phyloP scores from a whole-genome alignment of 805 yeast species.

The Candida multigemmis region DNA sequence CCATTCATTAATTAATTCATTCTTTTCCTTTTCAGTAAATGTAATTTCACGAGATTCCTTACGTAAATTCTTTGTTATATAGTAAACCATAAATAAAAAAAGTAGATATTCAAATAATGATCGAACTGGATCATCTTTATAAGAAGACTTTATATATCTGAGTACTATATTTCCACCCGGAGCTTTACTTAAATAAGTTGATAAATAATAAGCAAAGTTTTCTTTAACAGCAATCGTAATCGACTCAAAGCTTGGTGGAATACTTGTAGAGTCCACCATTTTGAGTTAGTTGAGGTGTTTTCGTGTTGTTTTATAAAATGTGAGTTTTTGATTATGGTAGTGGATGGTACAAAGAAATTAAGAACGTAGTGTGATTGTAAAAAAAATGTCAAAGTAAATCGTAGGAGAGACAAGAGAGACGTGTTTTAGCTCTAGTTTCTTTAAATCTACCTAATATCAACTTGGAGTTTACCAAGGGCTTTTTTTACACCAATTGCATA shows the following conservation, averaged over 20 bases:
- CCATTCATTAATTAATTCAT: constrained; percentile 86
- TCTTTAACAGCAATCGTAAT: constrained; percentile 22
- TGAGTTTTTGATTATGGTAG: no score
- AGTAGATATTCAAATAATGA: constrained; percentile 72
- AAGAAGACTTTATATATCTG: constrained; percentile 74
- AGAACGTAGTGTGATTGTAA: no score
- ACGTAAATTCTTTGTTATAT: constrained; percentile 71
- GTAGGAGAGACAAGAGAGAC: no score
- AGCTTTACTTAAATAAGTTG: constrained; percentile 22
- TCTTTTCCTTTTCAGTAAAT: constrained; percentile 55
- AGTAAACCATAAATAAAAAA: constrained; percentile 73
- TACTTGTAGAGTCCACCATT: no score
- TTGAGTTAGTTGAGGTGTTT: no score
- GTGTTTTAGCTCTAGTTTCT: no score
- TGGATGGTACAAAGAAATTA: no score
- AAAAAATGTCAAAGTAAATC: no score
- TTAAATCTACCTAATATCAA: no score
- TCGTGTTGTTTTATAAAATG: no score
- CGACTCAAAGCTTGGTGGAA: constrained; percentile 30
- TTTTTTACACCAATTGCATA: no score
- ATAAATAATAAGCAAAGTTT: constrained; percentile 24
- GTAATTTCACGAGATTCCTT: constrained; percentile 64
- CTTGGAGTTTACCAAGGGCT: no score
- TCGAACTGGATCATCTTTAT: constrained; percentile 89
- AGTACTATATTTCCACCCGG: constrained; percentile 56